A percentile compares a stretch with the other conserved stretches of the same genome.
Evolutionary conservation across 768 basidiomycete genomes (phyloP).

Genomic region (Pleurotus cornucopiae): DNA sequence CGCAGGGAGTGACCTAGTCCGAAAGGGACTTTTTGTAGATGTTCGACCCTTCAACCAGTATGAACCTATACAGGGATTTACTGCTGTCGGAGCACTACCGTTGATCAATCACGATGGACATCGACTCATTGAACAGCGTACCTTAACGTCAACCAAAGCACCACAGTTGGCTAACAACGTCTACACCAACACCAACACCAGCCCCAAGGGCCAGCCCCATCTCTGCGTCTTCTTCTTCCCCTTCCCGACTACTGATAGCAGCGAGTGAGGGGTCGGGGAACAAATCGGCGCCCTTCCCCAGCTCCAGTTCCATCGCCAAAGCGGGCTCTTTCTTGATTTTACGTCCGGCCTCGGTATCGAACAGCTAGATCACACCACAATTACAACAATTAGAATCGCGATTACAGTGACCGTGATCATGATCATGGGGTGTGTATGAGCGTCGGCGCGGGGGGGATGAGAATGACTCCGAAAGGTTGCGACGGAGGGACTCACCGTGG

Average conservation of each 20-base stretch:
- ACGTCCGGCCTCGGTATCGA: slow-evolving; percentile 78
- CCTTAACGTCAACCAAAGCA: not conserved
- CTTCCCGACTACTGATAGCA: not conserved
- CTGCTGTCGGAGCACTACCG: too few species aligned
- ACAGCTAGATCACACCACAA: slow-evolving; percentile 47
- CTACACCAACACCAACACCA: not conserved
- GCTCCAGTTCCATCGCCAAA: slow-evolving; percentile 38
- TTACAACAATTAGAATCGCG: not conserved
- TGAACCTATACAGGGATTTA: too few species aligned
- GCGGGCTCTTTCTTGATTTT: slow-evolving; percentile 79
- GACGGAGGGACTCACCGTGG: slow-evolving; percentile 50
- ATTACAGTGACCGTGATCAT: too few species aligned
- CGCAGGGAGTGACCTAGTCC: too few species aligned
- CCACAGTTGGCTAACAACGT: slow-evolving; percentile 9
- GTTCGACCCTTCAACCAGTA: too few species aligned
- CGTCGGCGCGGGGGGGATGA: not conserved
- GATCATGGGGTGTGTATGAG: too few species aligned
- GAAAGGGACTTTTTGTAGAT: too few species aligned
- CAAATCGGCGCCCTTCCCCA: slow-evolving; percentile 22
- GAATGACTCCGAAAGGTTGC: not conserved
- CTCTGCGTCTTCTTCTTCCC: not conserved
- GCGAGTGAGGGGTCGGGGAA: slow-evolving; percentile 15
- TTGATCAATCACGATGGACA: too few species aligned
- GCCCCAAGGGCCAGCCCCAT: too few species aligned
- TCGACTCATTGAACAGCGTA: too few species aligned